A percentile compares a stretch with the other conserved stretches of the same genome.
Evolutionary conservation across 176 grass and related monocot genomes (phyloP).

Genomic region (Triticum timopheevii): DNA sequence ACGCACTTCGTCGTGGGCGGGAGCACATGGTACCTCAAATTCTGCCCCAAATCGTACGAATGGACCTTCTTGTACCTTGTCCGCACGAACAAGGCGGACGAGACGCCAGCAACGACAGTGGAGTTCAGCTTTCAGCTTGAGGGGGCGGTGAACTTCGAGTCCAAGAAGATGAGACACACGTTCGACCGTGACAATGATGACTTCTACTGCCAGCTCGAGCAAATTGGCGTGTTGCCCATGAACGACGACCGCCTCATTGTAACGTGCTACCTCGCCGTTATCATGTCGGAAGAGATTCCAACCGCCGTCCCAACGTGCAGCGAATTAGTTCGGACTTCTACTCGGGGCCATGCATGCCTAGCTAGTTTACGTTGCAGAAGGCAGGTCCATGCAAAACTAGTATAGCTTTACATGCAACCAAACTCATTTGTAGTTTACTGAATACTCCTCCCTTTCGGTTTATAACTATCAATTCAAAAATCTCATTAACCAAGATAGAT

Average conservation of each 20-base stretch:
- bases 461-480: too few species aligned
- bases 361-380: too few species aligned
- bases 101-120: not conserved
- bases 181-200: not conserved
- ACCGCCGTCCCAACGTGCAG: accelerated
- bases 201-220: not conserved
- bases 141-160: not conserved
- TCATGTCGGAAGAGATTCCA: not conserved
- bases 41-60: not conserved
- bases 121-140: not conserved
- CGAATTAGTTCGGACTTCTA: not conserved
- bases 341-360: not conserved
- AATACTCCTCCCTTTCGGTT: too few species aligned
- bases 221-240: not conserved
- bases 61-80: not conserved
- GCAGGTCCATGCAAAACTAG: too few species aligned
- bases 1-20: not conserved
- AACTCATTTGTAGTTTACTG: too few species aligned
- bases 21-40: not conserved
- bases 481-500: too few species aligned
- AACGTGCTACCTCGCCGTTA: not conserved
- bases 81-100: not conserved
- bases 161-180: not conserved
- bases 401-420: too few species aligned
- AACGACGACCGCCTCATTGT: not conserved